Base-by-base conservation (phyloP, 345 rosid genomes). In the Ceriops decandra region DNA sequence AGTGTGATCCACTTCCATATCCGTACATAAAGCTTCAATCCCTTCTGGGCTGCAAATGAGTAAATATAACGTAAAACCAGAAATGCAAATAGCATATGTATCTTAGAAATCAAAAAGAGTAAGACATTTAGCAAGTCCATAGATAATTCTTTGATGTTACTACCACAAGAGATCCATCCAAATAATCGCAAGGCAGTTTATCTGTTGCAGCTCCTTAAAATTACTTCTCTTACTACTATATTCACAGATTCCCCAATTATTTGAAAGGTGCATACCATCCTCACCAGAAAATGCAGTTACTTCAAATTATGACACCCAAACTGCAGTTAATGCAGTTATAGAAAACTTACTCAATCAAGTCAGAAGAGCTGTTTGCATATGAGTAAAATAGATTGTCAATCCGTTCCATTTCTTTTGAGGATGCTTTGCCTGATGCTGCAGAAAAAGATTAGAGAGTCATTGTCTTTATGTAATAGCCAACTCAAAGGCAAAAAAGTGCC, bases 371-470 rank as follows among this genome's bases (percentile, higher is more conserved):
- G 69, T 87, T 85, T 53, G 91, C 92, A 72, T 88, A 95, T 0
- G 88, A 71, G 77, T 81, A 62, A 71, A 88, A 91, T 22, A 95
- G 74, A 68, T 77, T 84, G 76, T 95, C 98, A 20, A 90, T 90
- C 77, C 98, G 85, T 68, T 91, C 97, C 90, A 91, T 87, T 84
- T 91, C 99, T 74, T 88, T 91, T 26, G 88, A 87, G 80, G 88
- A 85, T 57, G 96, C 90, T 85, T 85, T 95, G 66, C 95, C 85
- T 68, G 96, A 83, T 66, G 90, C 99, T 90, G 82, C 62, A 75
- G 52, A 72, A 52, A 78, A 19, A 26, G 51, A 58, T 49, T 27
- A 56, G 19, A 24, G 8, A 32, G 62, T 70, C 54, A 65, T 33
- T 62, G 62, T 31, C 28, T 52, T 46, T 6, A 65, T 26, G 27